Evolutionary conservation across 768 basidiomycete genomes (phyloP).

Genomic region (Calocera cornea): DNA sequence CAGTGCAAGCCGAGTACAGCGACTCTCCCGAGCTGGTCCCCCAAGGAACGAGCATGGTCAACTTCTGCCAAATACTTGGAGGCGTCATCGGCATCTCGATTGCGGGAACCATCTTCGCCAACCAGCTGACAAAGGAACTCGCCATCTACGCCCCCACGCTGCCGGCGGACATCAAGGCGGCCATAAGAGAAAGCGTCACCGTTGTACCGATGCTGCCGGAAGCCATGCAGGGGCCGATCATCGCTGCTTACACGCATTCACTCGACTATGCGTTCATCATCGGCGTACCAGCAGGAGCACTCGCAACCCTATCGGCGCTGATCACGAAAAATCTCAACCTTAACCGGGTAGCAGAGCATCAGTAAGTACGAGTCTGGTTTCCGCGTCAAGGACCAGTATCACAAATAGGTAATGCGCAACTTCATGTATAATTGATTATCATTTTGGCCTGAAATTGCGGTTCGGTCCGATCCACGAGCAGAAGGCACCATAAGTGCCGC

Average conservation of each 20-base stretch:
- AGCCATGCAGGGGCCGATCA: slow-evolving; percentile 4
- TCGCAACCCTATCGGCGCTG: slow-evolving; percentile 19
- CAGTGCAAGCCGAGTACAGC: slow-evolving; percentile 1
- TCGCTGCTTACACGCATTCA: slow-evolving; percentile 15
- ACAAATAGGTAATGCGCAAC: no score
- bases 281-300: slow-evolving; percentile 22
- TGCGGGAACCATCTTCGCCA: slow-evolving; percentile 15
- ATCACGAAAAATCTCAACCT: slow-evolving; percentile 24
- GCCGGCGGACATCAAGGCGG: slow-evolving; percentile 11
- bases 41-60: slow-evolving; percentile 12
- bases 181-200: slow-evolving; percentile 20
- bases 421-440: no score
- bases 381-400: no score
- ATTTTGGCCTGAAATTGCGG: no score
- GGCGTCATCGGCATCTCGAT: slow-evolving; percentile 20
- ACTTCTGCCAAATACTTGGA: slow-evolving; percentile 14
- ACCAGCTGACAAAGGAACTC: slow-evolving; percentile 22
- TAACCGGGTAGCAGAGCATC: slow-evolving; percentile 13
- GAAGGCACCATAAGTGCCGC: no score
- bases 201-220: slow-evolving; percentile 22
- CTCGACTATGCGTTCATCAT: slow-evolving; percentile 24
- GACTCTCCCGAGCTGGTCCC: slow-evolving; percentile 7
- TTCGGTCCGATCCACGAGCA: no score
- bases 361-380: no score
- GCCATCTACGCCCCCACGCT: slow-evolving; percentile 18